A percentile compares a stretch with the other conserved stretches of the same genome.
Evolutionary conservation across 192 early-diverging fungal species (phyloP).

Genomic region (Phycomyces blakesleeanus): DNA sequence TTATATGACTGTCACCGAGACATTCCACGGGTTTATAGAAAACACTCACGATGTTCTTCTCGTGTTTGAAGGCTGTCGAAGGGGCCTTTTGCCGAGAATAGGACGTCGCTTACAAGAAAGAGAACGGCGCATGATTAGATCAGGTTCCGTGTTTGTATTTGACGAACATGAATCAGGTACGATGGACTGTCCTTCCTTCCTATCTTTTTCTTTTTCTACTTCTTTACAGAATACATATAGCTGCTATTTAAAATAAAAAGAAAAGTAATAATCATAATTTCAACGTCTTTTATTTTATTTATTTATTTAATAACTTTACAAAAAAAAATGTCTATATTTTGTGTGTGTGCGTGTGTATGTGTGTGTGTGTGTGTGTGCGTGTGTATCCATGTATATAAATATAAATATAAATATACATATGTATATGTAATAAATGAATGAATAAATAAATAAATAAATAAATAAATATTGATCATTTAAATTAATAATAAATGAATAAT

Average conservation of each 20-base stretch:
- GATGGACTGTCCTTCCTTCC: neutral
- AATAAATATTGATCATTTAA: neutral
- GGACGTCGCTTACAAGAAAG: constrained; percentile 52
- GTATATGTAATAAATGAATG: too few species aligned
- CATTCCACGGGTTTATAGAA: constrained; percentile 49
- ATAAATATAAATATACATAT: too few species aligned
- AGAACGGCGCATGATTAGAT: constrained; percentile 52
- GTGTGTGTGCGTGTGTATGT: too few species aligned
- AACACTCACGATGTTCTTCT: constrained; percentile 58
- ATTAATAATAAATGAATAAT: neutral
- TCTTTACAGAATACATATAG: neutral
- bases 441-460: neutral
- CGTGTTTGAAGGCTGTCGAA: constrained; percentile 61
- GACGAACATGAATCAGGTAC: constrained; percentile 59
- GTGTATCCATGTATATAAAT: too few species aligned
- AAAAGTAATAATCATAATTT: too few species aligned
- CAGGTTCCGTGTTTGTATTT: constrained; percentile 68
- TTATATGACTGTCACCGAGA: constrained; percentile 23
- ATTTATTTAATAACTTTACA: too few species aligned
- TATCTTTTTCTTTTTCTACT: neutral
- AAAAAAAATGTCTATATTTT: too few species aligned
- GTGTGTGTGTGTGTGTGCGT: too few species aligned
- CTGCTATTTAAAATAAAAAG: too few species aligned
- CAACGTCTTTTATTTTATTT: too few species aligned
- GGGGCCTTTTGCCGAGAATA: constrained; percentile 51